These are phyloP conservation scores for Solanum chacoense DNA, from an alignment of 305 asterid species.

Conservation along the genomic window DNA sequence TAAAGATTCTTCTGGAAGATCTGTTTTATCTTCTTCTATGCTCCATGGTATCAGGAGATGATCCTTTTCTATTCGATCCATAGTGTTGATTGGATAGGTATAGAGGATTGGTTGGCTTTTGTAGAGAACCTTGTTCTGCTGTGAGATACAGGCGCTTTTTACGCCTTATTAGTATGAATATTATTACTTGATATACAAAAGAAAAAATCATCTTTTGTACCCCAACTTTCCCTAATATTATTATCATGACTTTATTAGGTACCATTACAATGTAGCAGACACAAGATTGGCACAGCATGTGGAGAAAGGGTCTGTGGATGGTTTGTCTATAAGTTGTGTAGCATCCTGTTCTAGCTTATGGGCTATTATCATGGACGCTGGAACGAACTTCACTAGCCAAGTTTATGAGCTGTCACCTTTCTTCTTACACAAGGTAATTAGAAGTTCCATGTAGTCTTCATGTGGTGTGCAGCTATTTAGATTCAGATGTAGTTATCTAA, in stretches of 20 bases:
- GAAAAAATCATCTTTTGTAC: background rate
- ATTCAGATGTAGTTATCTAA: background rate
- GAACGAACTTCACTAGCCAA: conserved; percentile 25
- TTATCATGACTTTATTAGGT: conserved; percentile 6
- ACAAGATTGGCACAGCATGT: conserved; percentile 31
- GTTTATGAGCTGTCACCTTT: conserved; percentile 27
- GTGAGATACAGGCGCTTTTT: background rate
- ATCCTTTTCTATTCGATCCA: background rate
- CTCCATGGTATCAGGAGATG: background rate
- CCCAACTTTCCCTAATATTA: background rate
- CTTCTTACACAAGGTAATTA: conserved; percentile 31
- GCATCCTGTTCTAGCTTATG: conserved; percentile 33
- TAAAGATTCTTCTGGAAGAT: background rate
- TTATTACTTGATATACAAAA: background rate
- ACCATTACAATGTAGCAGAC: conserved; percentile 36
- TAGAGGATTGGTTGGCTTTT: background rate
- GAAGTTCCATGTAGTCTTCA: background rate
- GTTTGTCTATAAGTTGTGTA: conserved; percentile 30
- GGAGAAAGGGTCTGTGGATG: conserved; percentile 29
- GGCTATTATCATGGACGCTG: conserved; percentile 41
- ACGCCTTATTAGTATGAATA: background rate
- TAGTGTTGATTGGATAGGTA: background rate
- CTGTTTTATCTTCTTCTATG: background rate
- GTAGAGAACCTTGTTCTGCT: background rate
- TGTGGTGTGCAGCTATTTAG: background rate